Percentiles rank a stretch among this genome's conserved stretches.
These are phyloP conservation scores for Rossbeevera mucosa DNA, from an alignment of 768 basidiomycete genomes.

Conservation along the genomic window DNA sequence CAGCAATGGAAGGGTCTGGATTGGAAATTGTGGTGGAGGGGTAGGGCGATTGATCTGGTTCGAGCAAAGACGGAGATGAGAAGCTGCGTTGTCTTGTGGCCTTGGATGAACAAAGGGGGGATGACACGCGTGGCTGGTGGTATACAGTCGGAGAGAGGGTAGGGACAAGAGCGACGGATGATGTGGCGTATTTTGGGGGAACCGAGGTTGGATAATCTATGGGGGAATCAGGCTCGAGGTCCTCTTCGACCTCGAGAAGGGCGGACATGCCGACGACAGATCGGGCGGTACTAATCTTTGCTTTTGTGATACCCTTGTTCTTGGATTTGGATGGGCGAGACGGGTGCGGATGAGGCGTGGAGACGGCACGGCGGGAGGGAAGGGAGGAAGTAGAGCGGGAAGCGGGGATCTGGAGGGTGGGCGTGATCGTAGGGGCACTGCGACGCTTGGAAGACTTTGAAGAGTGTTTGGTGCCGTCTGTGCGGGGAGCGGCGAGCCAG, in stretches of 20 bases:
- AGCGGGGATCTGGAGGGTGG: conserved; percentile 3
- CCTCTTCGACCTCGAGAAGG: conserved; percentile 51
- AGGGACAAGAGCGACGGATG: conserved; percentile 11
- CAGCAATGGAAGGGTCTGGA: conserved; percentile 1
- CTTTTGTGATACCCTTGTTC: conserved; percentile 22
- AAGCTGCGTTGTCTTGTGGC: conserved; percentile 28
- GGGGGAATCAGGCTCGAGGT: conserved; percentile 25
- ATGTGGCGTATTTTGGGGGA: conserved; percentile 17
- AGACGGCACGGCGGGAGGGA: conserved; percentile 8
- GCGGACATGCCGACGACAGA: conserved; percentile 52
- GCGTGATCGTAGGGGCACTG: conserved; percentile 13
- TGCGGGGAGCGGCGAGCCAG: conserved; percentile 48
- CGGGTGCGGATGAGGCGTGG: conserved; percentile 12
- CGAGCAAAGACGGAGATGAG: conserved; percentile 25
- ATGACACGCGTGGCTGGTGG: conserved; percentile 21
- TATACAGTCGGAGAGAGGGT: conserved; percentile 8
- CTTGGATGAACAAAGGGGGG: conserved; percentile 22
- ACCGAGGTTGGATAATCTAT: conserved; percentile 1
- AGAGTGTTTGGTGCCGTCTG: conserved; percentile 14
- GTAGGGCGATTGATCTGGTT: conserved; percentile 3
- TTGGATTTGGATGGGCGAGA: conserved; percentile 29
- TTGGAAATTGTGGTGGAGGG: neutral
- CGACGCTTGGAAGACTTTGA: conserved; percentile 19
- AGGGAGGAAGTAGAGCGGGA: conserved; percentile 24
- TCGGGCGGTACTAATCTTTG: conserved; percentile 34